A percentile compares a stretch with the other conserved stretches of the same genome.
phyloP scores from a whole-genome alignment of 176 grass and related monocot genomes.

The Cymbopogon citratus region DNA sequence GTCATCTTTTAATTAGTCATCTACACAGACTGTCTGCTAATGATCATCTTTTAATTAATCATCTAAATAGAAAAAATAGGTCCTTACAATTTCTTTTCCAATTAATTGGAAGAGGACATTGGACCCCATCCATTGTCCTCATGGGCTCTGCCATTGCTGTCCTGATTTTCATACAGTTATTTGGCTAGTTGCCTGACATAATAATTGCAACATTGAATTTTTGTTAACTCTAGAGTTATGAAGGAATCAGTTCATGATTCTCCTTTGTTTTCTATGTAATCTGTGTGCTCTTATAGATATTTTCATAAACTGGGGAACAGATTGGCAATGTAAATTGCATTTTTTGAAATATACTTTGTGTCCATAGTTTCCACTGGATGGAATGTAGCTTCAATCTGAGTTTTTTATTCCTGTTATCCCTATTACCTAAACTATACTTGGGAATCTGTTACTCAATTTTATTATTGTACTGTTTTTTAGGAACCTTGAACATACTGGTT shows the following conservation, averaged over 20 bases:
- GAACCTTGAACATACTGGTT: not conserved
- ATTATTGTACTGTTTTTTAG: not conserved
- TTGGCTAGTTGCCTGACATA: too few relatives aligned
- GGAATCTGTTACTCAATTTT: not conserved
- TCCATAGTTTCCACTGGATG: not conserved
- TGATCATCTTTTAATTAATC: too few relatives aligned
- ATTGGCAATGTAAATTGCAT: not conserved
- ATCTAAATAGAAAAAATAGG: not conserved
- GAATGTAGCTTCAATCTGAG: not conserved
- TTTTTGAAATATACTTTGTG: not conserved
- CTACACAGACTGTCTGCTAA: not conserved
- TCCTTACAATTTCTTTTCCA: not conserved
- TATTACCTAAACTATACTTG: not conserved
- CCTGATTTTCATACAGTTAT: not conserved
- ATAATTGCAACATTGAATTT: too few relatives aligned
- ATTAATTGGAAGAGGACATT: not conserved
- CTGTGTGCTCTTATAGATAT: not conserved
- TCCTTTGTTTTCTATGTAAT: too few relatives aligned
- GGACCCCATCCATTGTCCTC: not conserved
- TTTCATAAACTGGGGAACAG: not conserved
- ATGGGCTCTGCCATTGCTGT: not conserved
- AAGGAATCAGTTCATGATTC: too few relatives aligned
- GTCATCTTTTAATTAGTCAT: not conserved
- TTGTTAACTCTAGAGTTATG: too few relatives aligned
- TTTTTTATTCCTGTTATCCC: not conserved